phyloP scores from a whole-genome alignment of 345 rosid species.

The Boechera divaricarpa region DNA sequence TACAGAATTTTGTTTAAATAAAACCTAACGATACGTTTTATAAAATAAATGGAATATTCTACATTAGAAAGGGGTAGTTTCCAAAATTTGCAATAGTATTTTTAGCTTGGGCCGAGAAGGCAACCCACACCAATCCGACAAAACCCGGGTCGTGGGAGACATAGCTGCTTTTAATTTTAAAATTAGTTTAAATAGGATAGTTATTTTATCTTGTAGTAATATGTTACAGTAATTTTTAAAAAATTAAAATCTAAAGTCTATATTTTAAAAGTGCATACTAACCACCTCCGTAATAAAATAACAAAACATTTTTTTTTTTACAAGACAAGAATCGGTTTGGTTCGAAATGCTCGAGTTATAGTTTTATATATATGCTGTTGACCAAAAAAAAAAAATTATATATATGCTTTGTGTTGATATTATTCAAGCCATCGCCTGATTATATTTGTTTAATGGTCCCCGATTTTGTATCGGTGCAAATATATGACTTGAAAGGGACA shows the following conservation, averaged over 20 bases:
- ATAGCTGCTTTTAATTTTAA: background rate
- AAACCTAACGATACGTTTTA: no score
- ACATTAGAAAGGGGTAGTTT: background rate
- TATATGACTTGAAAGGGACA: conserved; percentile 31
- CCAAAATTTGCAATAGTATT: background rate
- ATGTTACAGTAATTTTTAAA: no score
- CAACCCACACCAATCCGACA: conserved; percentile 54
- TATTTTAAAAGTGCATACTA: no score
- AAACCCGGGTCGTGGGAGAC: conserved; percentile 47
- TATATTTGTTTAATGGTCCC: conserved; percentile 4
- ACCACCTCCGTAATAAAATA: background rate
- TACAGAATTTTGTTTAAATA: no score
- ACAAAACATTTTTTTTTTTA: background rate
- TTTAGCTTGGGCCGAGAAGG: conserved; percentile 27
- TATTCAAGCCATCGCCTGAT: conserved; percentile 18
- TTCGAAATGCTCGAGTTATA: background rate
- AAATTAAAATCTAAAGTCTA: no score
- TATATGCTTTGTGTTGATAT: background rate
- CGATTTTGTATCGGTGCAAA: conserved; percentile 13
- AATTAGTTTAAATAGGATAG: background rate
- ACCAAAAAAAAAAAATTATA: no score
- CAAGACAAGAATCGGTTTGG: background rate
- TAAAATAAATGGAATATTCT: no score
- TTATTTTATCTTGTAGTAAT: no score
- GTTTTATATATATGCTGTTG: background rate